Conservation (phyloP, 2,329 filamentous ascomycete species). For the Botrytis galanthina region DNA sequence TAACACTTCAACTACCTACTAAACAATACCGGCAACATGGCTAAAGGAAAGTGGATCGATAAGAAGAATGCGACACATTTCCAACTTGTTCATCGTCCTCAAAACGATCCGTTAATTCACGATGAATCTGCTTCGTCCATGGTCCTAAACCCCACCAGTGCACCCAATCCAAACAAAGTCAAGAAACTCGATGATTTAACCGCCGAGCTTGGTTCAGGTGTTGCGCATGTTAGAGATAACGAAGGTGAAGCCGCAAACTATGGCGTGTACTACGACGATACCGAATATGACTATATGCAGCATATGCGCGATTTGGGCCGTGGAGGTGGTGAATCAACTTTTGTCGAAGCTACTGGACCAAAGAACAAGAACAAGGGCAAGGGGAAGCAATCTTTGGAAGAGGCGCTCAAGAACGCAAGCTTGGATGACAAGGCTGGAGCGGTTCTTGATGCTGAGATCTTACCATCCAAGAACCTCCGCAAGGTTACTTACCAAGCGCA, state of each 20-base stretch:
- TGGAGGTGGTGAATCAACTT: constrained; percentile 70
- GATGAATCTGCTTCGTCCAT: constrained; percentile 85
- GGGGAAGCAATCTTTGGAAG: constrained; percentile 75
- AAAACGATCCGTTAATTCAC: constrained; percentile 96
- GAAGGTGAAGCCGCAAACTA: constrained; percentile 95
- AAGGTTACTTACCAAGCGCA: constrained; percentile 84
- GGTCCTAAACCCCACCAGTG: constrained; percentile 72
- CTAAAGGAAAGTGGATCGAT: constrained; percentile 53
- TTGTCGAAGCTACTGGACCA: constrained; percentile 70
- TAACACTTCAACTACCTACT: not conserved
- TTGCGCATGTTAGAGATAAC: constrained; percentile 70
- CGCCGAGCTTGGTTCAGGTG: constrained; percentile 69
- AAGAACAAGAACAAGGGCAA: constrained; percentile 67
- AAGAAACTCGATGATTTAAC: constrained; percentile 74
- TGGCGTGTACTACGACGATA: constrained; percentile 93
- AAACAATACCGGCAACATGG: constrained; percentile 39
- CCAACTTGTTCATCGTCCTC: constrained; percentile 89
- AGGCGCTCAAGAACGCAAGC: constrained; percentile 68
- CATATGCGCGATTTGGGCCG: constrained; percentile 85
- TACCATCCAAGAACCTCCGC: constrained; percentile 76
- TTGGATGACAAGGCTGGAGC: constrained; percentile 53
- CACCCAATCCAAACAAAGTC: constrained; percentile 51
- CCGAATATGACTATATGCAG: constrained; percentile 98
- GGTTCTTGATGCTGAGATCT: constrained; percentile 69
- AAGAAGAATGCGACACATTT: constrained; percentile 94